phyloP scores from a whole-genome alignment of 345 rosid genomes.

The Gossypium mustelinum region DNA sequence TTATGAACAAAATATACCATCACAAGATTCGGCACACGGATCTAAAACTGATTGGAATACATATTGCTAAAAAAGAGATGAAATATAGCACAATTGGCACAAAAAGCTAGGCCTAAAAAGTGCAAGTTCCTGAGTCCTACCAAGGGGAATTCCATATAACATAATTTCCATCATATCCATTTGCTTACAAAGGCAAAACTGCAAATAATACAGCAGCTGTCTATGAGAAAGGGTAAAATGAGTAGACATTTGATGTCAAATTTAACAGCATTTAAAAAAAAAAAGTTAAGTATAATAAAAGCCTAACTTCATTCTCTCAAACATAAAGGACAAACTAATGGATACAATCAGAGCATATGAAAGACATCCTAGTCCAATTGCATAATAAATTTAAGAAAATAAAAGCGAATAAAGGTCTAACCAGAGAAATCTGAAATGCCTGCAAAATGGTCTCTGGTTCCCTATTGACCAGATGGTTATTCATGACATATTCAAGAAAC shows the following conservation, averaged over 20 bases:
- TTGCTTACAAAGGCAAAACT: neutral
- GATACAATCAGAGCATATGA: neutral
- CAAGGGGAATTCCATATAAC: neutral
- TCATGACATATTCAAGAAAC: constrained; percentile 69
- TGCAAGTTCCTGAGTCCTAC: neutral
- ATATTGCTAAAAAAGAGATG: neutral
- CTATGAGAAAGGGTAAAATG: neutral
- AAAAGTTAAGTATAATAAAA: neutral
- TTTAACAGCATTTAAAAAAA: too few species aligned
- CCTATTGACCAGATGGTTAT: constrained; percentile 49
- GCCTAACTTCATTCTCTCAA: neutral
- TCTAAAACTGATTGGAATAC: neutral
- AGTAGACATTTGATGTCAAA: neutral
- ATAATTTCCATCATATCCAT: neutral
- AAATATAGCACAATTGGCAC: neutral
- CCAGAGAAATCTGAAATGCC: constrained; percentile 87
- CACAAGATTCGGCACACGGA: too few species aligned
- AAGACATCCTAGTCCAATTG: neutral
- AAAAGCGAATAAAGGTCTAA: constrained; percentile 25
- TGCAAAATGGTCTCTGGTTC: constrained; percentile 59
- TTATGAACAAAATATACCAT: neutral
- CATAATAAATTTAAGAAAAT: neutral
- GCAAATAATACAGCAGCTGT: neutral
- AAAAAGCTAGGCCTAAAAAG: neutral
- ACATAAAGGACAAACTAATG: neutral